phyloP scores from a whole-genome alignment of 1,139 yeast species.

The Kazachstania sp. region DNA sequence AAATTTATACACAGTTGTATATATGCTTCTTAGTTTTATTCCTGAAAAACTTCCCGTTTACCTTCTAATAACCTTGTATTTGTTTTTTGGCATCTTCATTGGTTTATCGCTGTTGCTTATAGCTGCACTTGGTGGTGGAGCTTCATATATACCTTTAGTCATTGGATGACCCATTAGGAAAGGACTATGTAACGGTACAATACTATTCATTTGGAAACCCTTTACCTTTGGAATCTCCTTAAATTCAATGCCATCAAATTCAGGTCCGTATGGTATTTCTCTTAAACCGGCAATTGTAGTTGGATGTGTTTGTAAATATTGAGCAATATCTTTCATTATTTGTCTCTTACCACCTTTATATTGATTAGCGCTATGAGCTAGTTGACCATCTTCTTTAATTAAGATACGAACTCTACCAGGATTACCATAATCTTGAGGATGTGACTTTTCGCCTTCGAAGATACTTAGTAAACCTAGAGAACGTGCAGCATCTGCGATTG shows the following conservation, averaged over 20 bases:
- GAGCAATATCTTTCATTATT: conserved; percentile 52
- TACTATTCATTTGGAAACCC: conserved; percentile 77
- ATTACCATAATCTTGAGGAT: conserved; percentile 96
- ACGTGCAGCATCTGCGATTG: conserved; percentile 58
- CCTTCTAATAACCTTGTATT: conserved; percentile 34
- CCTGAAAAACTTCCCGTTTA: conserved; percentile 5
- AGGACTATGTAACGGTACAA: conserved; percentile 81
- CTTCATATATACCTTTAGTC: conserved; percentile 63
- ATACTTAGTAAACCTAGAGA: conserved; percentile 34
- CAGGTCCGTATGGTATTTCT: conserved; percentile 46
- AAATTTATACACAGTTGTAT: too few species aligned
- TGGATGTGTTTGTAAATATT: conserved; percentile 58
- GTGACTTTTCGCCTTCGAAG: conserved; percentile 73
- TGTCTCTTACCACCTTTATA: conserved; percentile 54
- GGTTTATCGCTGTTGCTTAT: conserved; percentile 31
- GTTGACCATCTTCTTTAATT: conserved; percentile 43
- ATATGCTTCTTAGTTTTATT: background rate
- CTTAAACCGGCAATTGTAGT: conserved; percentile 59
- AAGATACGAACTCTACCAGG: conserved; percentile 86
- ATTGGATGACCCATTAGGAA: conserved; percentile 78
- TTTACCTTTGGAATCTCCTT: conserved; percentile 65
- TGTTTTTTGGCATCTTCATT: conserved; percentile 38
- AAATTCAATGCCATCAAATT: conserved; percentile 43
- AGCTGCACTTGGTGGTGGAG: conserved; percentile 32
- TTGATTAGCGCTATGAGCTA: conserved; percentile 22